These are phyloP conservation scores for Xylaria sp. DNA, from an alignment of 2,329 filamentous ascomycete genomes.

Conservation along the genomic window DNA sequence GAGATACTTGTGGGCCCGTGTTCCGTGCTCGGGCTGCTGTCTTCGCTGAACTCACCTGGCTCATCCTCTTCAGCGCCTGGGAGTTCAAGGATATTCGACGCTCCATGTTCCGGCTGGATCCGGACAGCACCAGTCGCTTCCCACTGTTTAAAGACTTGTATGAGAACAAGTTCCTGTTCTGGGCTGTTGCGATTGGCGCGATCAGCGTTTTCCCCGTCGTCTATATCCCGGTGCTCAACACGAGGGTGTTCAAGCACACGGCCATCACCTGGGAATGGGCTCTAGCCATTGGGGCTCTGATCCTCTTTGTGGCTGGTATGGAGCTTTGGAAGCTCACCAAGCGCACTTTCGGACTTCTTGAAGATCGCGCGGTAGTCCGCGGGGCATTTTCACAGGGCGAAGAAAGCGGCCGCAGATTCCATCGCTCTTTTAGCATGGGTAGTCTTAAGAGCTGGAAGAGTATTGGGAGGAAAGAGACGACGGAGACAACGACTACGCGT, in stretches of 20 bases:
- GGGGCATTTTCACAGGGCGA: constrained; percentile 65
- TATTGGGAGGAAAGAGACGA: constrained; percentile 49
- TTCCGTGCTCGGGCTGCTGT: constrained; percentile 78
- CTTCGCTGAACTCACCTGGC: constrained; percentile 79
- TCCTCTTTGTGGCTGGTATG: constrained; percentile 73
- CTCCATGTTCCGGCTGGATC: constrained; percentile 75
- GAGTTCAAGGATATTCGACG: constrained; percentile 79
- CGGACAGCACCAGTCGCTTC: constrained; percentile 61
- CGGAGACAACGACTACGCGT: constrained; percentile 25
- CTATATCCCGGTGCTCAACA: constrained; percentile 79
- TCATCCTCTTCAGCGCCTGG: constrained; percentile 80
- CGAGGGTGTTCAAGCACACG: constrained; percentile 76
- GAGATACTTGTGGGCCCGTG: constrained; percentile 66
- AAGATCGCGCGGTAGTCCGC: constrained; percentile 62
- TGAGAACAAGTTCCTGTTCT: constrained; percentile 77
- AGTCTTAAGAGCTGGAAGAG: constrained; percentile 59
- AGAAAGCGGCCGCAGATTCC: constrained; percentile 57
- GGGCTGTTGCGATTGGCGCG: constrained; percentile 69
- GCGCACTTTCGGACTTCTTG: constrained; percentile 64
- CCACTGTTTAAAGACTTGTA: constrained; percentile 72
- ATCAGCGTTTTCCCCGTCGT: constrained; percentile 73
- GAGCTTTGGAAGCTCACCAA: constrained; percentile 80
- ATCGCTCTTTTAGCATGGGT: constrained; percentile 62
- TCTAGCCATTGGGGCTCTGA: constrained; percentile 70
- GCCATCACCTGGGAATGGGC: constrained; percentile 81